phyloP scores from a whole-genome alignment of 257 asterid species.

The Nicotiana undulata region DNA sequence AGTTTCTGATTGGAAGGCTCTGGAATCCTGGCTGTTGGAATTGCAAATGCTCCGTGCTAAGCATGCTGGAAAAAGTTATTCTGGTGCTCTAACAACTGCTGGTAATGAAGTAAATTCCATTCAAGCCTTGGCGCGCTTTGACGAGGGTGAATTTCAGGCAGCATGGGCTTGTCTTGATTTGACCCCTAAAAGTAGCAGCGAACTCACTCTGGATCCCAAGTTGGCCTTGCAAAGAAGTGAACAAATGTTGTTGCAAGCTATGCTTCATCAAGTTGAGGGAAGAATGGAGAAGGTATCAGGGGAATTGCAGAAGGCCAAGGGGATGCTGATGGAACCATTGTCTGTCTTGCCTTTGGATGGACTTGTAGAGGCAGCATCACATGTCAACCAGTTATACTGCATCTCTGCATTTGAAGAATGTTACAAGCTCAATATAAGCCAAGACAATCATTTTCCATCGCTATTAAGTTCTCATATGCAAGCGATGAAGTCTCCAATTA shows the following conservation, averaged over 20 bases:
- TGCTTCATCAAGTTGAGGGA: conserved; percentile 80
- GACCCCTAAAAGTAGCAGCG: conserved; percentile 92
- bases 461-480: conserved; percentile 62
- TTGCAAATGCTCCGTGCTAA: conserved; percentile 84
- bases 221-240: conserved; percentile 95
- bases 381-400: conserved; percentile 74
- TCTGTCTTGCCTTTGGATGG: conserved; percentile 89
- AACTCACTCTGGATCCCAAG: conserved; percentile 90
- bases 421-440: conserved; percentile 38
- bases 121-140: conserved; percentile 91
- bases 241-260: conserved; percentile 96
- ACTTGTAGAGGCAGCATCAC: conserved; percentile 76
- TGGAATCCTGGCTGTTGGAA: conserved; percentile 93
- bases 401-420: conserved; percentile 74
- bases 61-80: conserved; percentile 77
- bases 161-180: conserved; percentile 95
- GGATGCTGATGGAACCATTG: conserved; percentile 71
- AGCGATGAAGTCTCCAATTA: conserved; percentile 56
- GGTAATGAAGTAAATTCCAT: conserved; percentile 88
- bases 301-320: conserved; percentile 74
- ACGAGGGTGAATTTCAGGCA: conserved; percentile 81
- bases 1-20: conserved; percentile 91
- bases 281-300: conserved; percentile 66
- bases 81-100: conserved; percentile 93
- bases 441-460: conserved; percentile 35